Base-by-base conservation (phyloP, 1,284 basidiomycete species). In the Boletus sp. region DNA sequence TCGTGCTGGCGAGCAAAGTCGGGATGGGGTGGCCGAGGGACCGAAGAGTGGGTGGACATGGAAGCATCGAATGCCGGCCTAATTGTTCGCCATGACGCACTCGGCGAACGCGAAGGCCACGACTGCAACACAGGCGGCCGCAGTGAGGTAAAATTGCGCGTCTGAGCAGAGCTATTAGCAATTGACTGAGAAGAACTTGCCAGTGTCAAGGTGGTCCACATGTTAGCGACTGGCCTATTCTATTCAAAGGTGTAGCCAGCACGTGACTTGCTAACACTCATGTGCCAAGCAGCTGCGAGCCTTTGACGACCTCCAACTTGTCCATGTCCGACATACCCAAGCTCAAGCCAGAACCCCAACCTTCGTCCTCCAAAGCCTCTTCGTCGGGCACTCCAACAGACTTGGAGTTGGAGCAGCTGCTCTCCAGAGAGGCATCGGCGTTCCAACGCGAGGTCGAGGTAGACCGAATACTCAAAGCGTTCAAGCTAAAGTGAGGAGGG, bases 391-490 rank as follows among this genome's bases (percentile, higher is more conserved):
- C 59, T 25, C 49, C 63, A 16, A 19, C 56, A 13, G 75, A 75
- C 41, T 61, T 70, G 9, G 81, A 82, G 45, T 59, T 91, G n/a
- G 88, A 91, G 51, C 86, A 80, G 64, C 69, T 91, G 7, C 74
- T 91, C 34, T 84, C 73, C 43, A 75, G 85, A 41, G 88, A 91
- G 62, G 86, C 88, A 0, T 82, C 82, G n/a, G 88, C 85, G 4
- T 85, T 91, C 60, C 85, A 90, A 58, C 76, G 88, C 33, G 88
- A 91, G 64, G 68, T 88, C 19, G 88, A 91, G 63, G 87, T 90
- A n/a, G 88, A 91, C 46, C 82, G 88, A 17, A 91, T 91, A 53
- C 70, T 91, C 29, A 85, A 84, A 59, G 82, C 88, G 1, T 91
- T 91, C 75, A 91, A 86, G 63, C 76, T 91, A 57, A 91, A 91